Percentiles rank a stretch among this genome's conserved stretches.
Conservation (phyloP, 331 rosid species). For the Pyrus hybrid region DNA sequence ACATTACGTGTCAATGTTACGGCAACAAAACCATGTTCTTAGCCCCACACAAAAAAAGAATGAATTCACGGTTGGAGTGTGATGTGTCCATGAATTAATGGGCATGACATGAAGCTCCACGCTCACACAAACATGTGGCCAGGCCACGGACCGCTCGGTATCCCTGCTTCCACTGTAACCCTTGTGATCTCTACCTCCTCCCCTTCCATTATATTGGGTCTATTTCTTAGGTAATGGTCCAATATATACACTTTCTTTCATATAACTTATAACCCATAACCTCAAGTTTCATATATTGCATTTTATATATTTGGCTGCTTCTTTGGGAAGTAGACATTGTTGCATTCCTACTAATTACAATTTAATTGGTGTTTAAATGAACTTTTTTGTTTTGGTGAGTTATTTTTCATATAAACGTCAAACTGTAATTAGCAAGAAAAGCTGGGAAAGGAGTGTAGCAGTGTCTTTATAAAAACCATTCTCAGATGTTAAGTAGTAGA, state of each 20-base stretch:
- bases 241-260: too few species aligned
- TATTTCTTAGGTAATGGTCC: background rate
- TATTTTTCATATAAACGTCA: too few species aligned
- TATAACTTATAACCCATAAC: too few species aligned
- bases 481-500: background rate
- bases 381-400: background rate
- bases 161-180: background rate
- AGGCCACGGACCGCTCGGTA: constrained; percentile 2
- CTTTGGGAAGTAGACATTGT: too few species aligned
- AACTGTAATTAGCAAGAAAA: too few species aligned
- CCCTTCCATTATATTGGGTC: background rate
- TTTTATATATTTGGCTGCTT: background rate
- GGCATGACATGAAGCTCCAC: background rate
- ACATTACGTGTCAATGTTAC: background rate
- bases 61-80: background rate
- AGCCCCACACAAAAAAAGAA: background rate
- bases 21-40: too few species aligned
- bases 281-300: too few species aligned
- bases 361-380: background rate
- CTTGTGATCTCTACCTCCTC: background rate
- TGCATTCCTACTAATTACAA: too few species aligned
- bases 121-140: background rate
- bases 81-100: background rate
- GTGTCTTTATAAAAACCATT: background rate
- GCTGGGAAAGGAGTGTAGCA: background rate